Conservation (phyloP, 768 basidiomycete species). For the Termitomyces sp. region DNA sequence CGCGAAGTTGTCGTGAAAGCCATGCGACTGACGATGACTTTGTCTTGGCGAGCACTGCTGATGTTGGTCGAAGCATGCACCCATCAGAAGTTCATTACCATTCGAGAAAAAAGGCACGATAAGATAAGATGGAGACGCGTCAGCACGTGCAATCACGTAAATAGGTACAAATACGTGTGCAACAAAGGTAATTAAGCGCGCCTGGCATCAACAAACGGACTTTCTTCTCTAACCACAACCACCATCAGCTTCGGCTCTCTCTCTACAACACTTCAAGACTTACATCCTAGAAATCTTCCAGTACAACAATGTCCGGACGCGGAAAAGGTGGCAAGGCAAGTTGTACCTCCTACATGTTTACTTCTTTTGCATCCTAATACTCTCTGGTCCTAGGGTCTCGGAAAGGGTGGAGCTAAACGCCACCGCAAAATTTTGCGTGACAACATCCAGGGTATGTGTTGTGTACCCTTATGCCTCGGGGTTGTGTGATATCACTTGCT, state of each 20-base stretch:
- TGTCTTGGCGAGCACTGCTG: conserved; percentile 13
- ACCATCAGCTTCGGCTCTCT: conserved; percentile 18
- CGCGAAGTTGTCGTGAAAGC: conserved; percentile 64
- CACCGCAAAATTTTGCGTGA: conserved; percentile 82
- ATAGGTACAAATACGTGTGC: conserved; percentile 32
- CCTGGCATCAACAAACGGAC: conserved; percentile 26
- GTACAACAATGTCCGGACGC: conserved; percentile 63
- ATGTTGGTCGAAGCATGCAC: conserved; percentile 4
- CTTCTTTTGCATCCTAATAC: neutral
- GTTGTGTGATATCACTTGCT: neutral
- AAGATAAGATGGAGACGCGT: conserved; percentile 4
- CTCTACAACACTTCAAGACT: conserved; percentile 7
- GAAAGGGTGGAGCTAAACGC: conserved; percentile 81
- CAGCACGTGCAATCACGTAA: conserved; percentile 26
- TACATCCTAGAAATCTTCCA: conserved; percentile 9
- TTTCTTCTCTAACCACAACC: conserved; percentile 27
- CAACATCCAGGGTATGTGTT: conserved; percentile 53
- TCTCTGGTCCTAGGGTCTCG: conserved; percentile 49
- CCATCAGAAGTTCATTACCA: neutral
- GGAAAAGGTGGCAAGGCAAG: conserved; percentile 76
- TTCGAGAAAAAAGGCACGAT: neutral
- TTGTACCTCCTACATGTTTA: neutral
- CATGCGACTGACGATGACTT: conserved; percentile 50
- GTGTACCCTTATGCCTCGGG: neutral
- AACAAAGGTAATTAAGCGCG: conserved; percentile 35